Percentiles rank a stretch among this genome's conserved stretches.
These are phyloP conservation scores for Cladorrhinum sp. DNA, from an alignment of 2,329 filamentous ascomycete species.

Conservation along the genomic window DNA sequence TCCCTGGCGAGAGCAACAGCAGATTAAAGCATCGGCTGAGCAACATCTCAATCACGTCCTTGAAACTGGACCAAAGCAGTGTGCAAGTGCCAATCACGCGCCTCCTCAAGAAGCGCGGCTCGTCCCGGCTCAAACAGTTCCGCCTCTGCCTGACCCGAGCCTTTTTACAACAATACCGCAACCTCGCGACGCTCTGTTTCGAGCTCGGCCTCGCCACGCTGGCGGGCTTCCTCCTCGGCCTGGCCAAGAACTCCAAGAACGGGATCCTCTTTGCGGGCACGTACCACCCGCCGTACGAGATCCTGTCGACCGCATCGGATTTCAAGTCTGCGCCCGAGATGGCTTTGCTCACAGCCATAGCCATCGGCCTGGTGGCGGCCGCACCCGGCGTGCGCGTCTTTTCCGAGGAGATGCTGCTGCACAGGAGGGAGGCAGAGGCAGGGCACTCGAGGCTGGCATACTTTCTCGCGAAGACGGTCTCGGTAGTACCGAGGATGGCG, in stretches of 20 bases:
- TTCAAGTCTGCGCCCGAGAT: conserved; percentile 50
- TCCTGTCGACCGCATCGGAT: conserved; percentile 51
- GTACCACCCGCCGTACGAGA: conserved; percentile 47
- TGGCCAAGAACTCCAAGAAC: conserved; percentile 47
- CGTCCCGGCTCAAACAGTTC: conserved; percentile 46
- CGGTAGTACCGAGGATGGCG: conserved; percentile 49
- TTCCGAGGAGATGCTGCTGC: conserved; percentile 53
- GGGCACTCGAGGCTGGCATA: conserved; percentile 56
- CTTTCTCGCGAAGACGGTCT: conserved; percentile 53
- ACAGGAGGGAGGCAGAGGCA: conserved; percentile 53
- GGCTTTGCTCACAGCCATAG: conserved; percentile 50
- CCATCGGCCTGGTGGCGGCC: conserved; percentile 53
- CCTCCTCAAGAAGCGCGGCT: conserved; percentile 48
- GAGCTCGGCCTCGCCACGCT: conserved; percentile 52
- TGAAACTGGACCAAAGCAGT: conserved; percentile 16
- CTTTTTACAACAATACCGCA: conserved; percentile 55
- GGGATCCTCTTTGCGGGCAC: conserved; percentile 53
- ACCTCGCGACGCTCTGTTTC: conserved; percentile 48
- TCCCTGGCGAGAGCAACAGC: neutral
- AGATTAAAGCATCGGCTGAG: neutral
- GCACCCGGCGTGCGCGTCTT: conserved; percentile 56
- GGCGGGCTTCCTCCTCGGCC: conserved; percentile 52
- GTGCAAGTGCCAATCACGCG: neutral
- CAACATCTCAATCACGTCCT: conserved; percentile 24
- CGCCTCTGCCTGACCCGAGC: conserved; percentile 52